phyloP scores from a whole-genome alignment of 768 basidiomycete genomes.

The Lactarius hengduanensis region DNA sequence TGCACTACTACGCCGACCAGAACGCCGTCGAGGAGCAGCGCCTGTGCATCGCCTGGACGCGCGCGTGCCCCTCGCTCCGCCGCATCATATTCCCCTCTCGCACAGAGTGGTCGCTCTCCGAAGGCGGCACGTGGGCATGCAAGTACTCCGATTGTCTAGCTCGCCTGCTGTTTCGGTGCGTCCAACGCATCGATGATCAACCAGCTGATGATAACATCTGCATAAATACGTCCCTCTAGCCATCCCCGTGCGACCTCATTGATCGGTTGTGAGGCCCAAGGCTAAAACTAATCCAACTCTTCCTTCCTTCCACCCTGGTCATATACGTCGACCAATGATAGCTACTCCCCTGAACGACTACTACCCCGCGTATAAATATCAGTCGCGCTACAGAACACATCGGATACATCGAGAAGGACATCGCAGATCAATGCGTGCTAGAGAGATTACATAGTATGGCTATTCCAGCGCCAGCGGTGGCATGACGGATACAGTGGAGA shows the following conservation, averaged over 20 bases:
- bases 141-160: slow-evolving; percentile 1
- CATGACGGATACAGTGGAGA: slow-evolving; percentile 16
- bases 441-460: slow-evolving; percentile 21
- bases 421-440: slow-evolving; percentile 19
- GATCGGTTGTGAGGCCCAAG: not conserved
- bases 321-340: not conserved
- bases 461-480: slow-evolving; percentile 17
- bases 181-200: not conserved
- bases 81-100: slow-evolving; percentile 56
- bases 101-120: slow-evolving; percentile 47
- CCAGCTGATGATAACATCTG: too few species aligned
- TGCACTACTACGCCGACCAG: slow-evolving; percentile 40
- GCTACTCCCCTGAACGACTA: not conserved
- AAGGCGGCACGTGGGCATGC: slow-evolving; percentile 28
- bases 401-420: slow-evolving; percentile 9
- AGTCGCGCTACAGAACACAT: slow-evolving; percentile 13
- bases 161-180: slow-evolving; percentile 18
- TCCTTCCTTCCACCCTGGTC: not conserved
- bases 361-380: slow-evolving; percentile 1
- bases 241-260: not conserved
- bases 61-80: slow-evolving; percentile 52
- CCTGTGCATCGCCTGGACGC: slow-evolving; percentile 54
- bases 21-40: slow-evolving; percentile 46
- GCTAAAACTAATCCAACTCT: not conserved
- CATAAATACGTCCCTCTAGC: not conserved